Evolutionary conservation across 345 rosid species (phyloP).

Genomic region (Kernera saxatilis): DNA sequence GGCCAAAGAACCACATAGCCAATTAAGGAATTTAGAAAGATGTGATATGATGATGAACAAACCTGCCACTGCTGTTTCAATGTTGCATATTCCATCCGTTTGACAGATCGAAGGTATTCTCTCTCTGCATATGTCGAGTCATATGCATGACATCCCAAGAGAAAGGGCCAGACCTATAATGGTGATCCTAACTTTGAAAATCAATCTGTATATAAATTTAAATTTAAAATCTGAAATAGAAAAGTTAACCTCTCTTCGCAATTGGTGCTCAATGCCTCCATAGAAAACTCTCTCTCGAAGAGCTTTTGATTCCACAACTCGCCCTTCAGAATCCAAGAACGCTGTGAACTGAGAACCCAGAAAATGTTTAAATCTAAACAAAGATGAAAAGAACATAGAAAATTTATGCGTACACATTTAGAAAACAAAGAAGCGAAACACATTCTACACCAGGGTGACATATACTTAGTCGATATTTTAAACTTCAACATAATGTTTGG

Average conservation of each 20-base stretch:
- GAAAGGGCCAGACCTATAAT: conserved; percentile 75
- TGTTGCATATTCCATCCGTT: conserved; percentile 70
- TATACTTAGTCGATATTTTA: background rate
- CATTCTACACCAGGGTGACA: background rate
- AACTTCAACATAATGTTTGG: background rate
- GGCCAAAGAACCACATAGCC: conserved; percentile 3
- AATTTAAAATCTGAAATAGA: background rate
- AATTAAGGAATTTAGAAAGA: background rate
- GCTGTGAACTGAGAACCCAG: conserved; percentile 59
- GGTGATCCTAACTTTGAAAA: conserved; percentile 7
- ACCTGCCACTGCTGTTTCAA: conserved; percentile 94
- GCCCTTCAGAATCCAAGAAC: conserved; percentile 86
- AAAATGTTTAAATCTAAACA: conserved; percentile 6
- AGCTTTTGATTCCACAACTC: conserved; percentile 61
- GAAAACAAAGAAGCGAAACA: background rate
- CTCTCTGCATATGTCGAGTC: conserved; percentile 91
- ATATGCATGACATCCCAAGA: conserved; percentile 75
- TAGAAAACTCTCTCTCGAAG: conserved; percentile 80
- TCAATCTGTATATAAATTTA: background rate
- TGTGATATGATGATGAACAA: conserved; percentile 11
- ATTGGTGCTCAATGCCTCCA: conserved; percentile 78
- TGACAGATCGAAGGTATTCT: conserved; percentile 54
- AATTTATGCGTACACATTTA: background rate
- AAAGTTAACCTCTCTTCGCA: conserved; percentile 72
- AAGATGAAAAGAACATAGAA: background rate